phyloP scores from a whole-genome alignment of 2,329 filamentous ascomycete species.

The Xylaria sp. region DNA sequence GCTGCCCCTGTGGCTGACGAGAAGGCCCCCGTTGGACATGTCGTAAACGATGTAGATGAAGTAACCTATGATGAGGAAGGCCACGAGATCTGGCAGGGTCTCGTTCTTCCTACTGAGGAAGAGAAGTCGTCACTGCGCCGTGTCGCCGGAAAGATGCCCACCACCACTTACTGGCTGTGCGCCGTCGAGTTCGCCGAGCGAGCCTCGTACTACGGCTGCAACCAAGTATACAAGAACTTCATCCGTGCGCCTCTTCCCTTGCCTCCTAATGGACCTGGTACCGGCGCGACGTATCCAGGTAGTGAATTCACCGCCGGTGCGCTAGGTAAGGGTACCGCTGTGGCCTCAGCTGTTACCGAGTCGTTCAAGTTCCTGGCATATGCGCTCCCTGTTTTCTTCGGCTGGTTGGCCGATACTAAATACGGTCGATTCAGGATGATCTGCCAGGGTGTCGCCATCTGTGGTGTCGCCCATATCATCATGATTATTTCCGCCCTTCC shows the following conservation, averaged over 20 bases:
- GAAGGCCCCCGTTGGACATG: conserved; percentile 14
- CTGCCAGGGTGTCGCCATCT: conserved; percentile 49
- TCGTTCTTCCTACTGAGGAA: conserved; percentile 58
- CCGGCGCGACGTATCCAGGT: conserved; percentile 47
- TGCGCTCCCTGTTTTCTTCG: conserved; percentile 56
- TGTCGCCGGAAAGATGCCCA: conserved; percentile 58
- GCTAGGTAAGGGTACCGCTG: conserved; percentile 60
- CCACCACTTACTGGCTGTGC: conserved; percentile 58
- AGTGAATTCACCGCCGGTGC: conserved; percentile 58
- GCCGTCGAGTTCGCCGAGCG: conserved; percentile 64
- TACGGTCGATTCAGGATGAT: conserved; percentile 54
- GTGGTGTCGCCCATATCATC: conserved; percentile 52
- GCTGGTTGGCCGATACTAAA: conserved; percentile 56
- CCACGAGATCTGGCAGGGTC: conserved; percentile 47
- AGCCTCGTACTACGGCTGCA: conserved; percentile 63
- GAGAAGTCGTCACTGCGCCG: conserved; percentile 58
- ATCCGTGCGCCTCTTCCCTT: conserved; percentile 64
- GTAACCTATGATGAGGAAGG: conserved; percentile 41
- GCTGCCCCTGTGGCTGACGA: conserved; percentile 28
- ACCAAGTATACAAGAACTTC: conserved; percentile 64
- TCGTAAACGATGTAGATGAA: background rate
- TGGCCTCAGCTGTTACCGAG: conserved; percentile 59
- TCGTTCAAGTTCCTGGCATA: conserved; percentile 61
- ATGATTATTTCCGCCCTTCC: conserved; percentile 51
- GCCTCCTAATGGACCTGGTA: conserved; percentile 53